Conservation (phyloP, 2,329 filamentous ascomycete species). For the Ophiosphaerella narmari region DNA sequence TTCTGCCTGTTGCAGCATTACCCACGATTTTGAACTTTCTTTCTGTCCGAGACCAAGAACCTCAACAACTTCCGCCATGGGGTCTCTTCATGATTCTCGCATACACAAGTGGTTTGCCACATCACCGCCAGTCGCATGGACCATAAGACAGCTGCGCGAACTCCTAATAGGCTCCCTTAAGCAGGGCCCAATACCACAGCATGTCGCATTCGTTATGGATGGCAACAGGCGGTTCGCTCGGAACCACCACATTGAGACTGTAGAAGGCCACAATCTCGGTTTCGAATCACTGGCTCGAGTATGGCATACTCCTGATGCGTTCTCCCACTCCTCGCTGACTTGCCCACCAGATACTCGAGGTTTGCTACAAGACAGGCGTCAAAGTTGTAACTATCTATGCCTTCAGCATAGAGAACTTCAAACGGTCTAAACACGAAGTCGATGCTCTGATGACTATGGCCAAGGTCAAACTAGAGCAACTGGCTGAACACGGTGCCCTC, state of each 20-base stretch:
- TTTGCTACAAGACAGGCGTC: conserved; percentile 97
- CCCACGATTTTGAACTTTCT: conserved; percentile 13
- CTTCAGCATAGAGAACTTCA: conserved; percentile 99
- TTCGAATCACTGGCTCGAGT: conserved; percentile 93
- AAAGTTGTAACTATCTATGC: conserved; percentile 97
- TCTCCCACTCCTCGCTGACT: conserved; percentile 39
- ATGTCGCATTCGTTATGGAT: conserved; percentile 99
- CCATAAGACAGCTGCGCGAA: conserved; percentile 76
- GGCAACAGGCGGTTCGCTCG: conserved; percentile 93
- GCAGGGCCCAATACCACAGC: conserved; percentile 89
- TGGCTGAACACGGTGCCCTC: conserved; percentile 90
- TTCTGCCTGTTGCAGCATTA: conserved; percentile 1
- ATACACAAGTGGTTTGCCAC: conserved; percentile 77
- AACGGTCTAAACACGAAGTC: conserved; percentile 93
- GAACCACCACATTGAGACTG: conserved; percentile 89
- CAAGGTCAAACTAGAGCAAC: conserved; percentile 89
- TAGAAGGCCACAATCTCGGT: conserved; percentile 93
- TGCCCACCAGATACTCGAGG: conserved; percentile 73
- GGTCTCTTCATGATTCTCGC: conserved; percentile 63
- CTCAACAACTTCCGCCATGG: conserved; percentile 33
- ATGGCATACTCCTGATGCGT: conserved; percentile 38
- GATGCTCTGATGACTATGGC: conserved; percentile 97
- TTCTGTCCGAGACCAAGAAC: conserved; percentile 11
- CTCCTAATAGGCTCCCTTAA: conserved; percentile 84
- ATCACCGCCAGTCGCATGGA: conserved; percentile 91